These are phyloP conservation scores for Mucor lusitanicus DNA, from an alignment of 371 early-diverging fungal species.

Conservation along the genomic window DNA sequence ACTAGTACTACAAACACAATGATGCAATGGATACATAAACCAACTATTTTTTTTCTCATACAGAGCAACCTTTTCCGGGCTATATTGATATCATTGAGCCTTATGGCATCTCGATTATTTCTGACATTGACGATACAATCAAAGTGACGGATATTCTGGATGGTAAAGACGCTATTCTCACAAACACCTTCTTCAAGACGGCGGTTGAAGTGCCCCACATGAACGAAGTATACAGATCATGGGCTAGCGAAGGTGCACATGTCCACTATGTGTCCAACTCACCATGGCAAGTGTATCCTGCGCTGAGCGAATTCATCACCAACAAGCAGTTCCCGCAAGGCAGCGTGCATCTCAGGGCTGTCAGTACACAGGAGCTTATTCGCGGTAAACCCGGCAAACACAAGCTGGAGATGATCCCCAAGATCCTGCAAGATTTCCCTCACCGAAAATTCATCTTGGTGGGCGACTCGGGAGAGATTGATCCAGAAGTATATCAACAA, in stretches of 20 bases:
- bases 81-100: slow-evolving; percentile 55
- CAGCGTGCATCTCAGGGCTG: slow-evolving; percentile 43
- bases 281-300: slow-evolving; percentile 53
- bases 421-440: slow-evolving; percentile 51
- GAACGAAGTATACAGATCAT: slow-evolving; percentile 39
- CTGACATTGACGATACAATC: slow-evolving; percentile 70
- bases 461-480: slow-evolving; percentile 73
- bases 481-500: slow-evolving; percentile 62
- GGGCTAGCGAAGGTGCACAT: slow-evolving; percentile 36
- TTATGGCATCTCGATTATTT: slow-evolving; percentile 56
- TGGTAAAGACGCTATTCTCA: slow-evolving; percentile 46
- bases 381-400: slow-evolving; percentile 38
- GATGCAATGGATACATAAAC: background rate
- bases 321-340: slow-evolving; percentile 43
- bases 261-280: slow-evolving; percentile 55
- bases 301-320: slow-evolving; percentile 37
- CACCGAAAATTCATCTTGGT: slow-evolving; percentile 67
- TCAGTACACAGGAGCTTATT: slow-evolving; percentile 37
- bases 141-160: slow-evolving; percentile 57
- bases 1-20: background rate
- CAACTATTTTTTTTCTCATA: background rate
- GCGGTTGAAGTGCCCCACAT: slow-evolving; percentile 45
- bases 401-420: slow-evolving; percentile 37
- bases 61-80: slow-evolving; percentile 31
- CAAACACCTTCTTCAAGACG: slow-evolving; percentile 48